A percentile compares a stretch with the other conserved stretches of the same genome.
Evolutionary conservation across 495 filamentous ascomycete genomes (phyloP).

Genomic region (Penicillium canescens): DNA sequence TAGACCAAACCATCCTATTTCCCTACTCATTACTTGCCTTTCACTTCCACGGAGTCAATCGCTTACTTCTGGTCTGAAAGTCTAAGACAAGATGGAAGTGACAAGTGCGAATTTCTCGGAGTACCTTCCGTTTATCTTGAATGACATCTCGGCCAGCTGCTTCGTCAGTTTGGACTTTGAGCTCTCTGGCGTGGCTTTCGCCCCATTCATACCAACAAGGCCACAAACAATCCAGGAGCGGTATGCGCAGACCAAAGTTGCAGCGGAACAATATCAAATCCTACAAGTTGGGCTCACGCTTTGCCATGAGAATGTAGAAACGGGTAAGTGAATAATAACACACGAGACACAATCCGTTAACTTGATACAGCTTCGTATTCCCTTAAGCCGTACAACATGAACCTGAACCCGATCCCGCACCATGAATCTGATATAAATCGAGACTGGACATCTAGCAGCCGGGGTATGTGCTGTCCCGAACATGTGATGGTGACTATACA

Average conservation of each 20-base stretch:
- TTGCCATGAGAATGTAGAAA: slow-evolving; percentile 52
- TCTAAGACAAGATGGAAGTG: slow-evolving; percentile 60
- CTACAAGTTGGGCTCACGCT: slow-evolving; percentile 77
- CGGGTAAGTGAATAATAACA: slow-evolving; percentile 28
- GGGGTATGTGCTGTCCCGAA: slow-evolving; percentile 33
- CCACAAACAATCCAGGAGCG: slow-evolving; percentile 57
- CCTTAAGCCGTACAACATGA: slow-evolving; percentile 68
- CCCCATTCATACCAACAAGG: slow-evolving; percentile 24
- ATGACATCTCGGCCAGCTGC: slow-evolving; percentile 55
- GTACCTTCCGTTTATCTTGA: slow-evolving; percentile 58
- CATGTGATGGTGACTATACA: background rate
- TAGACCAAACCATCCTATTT: background rate
- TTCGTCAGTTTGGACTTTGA: slow-evolving; percentile 79
- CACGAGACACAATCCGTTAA: background rate
- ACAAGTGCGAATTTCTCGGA: slow-evolving; percentile 51
- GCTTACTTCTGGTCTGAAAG: background rate
- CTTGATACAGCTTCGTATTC: slow-evolving; percentile 50
- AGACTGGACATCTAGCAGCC: slow-evolving; percentile 52
- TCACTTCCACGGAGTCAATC: background rate
- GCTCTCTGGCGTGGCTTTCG: slow-evolving; percentile 64
- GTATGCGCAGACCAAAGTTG: slow-evolving; percentile 64
- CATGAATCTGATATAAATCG: slow-evolving; percentile 55
- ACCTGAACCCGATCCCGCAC: slow-evolving; percentile 56
- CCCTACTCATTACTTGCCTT: background rate
- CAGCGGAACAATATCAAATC: slow-evolving; percentile 70